phyloP scores from a whole-genome alignment of 2,329 filamentous ascomycete species.

The Botrytis deweyae region DNA sequence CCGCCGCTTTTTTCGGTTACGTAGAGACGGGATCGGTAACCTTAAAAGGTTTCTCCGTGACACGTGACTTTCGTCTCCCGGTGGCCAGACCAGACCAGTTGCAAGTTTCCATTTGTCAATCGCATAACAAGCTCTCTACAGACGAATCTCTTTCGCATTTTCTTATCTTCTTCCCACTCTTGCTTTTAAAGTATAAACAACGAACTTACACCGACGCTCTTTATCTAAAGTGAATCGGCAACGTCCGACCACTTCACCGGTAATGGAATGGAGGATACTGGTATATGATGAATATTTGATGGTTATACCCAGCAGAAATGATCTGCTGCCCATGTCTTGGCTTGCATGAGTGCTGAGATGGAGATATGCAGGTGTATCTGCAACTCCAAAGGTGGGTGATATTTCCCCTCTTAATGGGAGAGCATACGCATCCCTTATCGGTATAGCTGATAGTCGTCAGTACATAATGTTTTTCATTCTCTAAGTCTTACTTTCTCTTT shows the following conservation, averaged over 20 bases:
- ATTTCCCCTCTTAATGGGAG: background rate
- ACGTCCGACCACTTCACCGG: background rate
- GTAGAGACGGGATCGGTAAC: background rate
- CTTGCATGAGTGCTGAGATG: slow-evolving; percentile 2
- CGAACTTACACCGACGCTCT: background rate
- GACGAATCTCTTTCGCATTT: background rate
- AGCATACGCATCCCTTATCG: slow-evolving; percentile 3
- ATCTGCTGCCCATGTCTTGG: background rate
- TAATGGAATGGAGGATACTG: background rate
- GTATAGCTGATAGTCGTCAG: background rate
- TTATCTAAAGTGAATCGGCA: background rate
- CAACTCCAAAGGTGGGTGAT: background rate
- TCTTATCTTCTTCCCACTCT: slow-evolving; percentile 14
- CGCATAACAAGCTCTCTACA: background rate
- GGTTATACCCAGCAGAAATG: background rate
- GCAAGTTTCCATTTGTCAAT: background rate
- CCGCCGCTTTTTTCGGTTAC: no score
- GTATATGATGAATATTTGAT: background rate
- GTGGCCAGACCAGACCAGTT: background rate
- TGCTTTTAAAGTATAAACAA: background rate
- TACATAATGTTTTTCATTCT: slow-evolving; percentile 3
- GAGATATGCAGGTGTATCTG: slow-evolving; percentile 4
- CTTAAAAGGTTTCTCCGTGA: background rate
- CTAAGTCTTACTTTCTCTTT: background rate
- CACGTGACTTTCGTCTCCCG: background rate